A percentile compares a stretch with the other conserved stretches of the same genome.
phyloP scores from a whole-genome alignment of 139 green algal species.

The Micractinium sp. region DNA sequence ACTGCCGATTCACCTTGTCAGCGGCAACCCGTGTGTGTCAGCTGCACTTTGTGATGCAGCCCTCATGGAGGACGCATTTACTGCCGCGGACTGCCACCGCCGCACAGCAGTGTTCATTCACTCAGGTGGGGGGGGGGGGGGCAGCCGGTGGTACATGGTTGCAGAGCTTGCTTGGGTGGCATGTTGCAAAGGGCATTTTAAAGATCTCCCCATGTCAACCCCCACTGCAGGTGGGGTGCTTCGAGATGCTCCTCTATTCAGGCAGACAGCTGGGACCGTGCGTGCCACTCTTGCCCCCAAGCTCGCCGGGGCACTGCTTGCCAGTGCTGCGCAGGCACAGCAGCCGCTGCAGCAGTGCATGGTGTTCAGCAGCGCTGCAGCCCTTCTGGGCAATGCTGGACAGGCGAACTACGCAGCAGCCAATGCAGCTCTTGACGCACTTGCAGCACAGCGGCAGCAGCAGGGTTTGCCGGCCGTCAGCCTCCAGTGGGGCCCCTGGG shows the following conservation, averaged over 20 bases:
- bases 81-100: not conserved
- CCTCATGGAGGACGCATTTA: conserved; percentile 10
- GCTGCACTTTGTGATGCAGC: conserved; percentile 38
- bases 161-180: not conserved
- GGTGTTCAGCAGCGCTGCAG: conserved; percentile 80
- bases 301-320: not conserved
- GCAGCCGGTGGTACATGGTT: not conserved
- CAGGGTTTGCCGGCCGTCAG: not conserved
- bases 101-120: not conserved
- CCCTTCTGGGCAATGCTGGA: conserved; percentile 80
- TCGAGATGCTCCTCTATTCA: conserved; percentile 65
- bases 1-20: not conserved
- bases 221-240: conserved; percentile 78
- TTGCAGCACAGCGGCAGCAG: not conserved
- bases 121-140: not conserved
- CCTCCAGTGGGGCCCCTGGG: conserved; percentile 92
- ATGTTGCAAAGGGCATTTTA: conserved; percentile 3
- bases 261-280: conserved; percentile 51
- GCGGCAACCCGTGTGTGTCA: not conserved
- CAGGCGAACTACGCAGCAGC: conserved; percentile 83
- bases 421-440: conserved; percentile 76
- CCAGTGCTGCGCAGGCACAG: not conserved
- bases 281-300: conserved; percentile 60
- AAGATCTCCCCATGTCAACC: too few species aligned
- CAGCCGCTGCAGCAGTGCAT: conserved; percentile 58